phyloP scores from a whole-genome alignment of 495 filamentous ascomycete species.

The Aspergillus wentii region DNA sequence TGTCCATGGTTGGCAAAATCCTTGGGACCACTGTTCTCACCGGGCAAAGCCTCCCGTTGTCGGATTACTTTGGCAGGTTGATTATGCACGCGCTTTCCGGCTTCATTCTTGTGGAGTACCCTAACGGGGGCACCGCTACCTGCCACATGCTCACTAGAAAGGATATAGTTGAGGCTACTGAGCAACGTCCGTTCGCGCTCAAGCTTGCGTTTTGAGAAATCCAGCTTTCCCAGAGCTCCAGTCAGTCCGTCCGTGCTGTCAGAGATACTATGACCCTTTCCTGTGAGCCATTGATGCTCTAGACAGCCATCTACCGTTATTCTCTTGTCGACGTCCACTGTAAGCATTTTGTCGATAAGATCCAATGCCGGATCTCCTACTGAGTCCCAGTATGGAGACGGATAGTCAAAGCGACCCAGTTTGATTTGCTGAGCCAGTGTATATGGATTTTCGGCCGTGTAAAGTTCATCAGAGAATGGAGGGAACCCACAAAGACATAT shows the following conservation, averaged over 20 bases:
- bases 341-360: constrained; percentile 92
- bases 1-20: constrained; percentile 81
- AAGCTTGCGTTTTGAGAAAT: constrained; percentile 77
- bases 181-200: constrained; percentile 80
- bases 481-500: constrained; percentile 98
- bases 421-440: constrained; percentile 88
- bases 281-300: constrained; percentile 83
- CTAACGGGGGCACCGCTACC: constrained; percentile 59
- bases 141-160: constrained; percentile 57
- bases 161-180: constrained; percentile 73
- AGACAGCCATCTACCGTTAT: constrained; percentile 88
- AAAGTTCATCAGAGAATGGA: constrained; percentile 92
- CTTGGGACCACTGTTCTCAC: constrained; percentile 55
- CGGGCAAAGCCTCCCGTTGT: constrained; percentile 54
- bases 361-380: constrained; percentile 87
- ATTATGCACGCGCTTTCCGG: constrained; percentile 38
- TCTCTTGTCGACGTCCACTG: constrained; percentile 74
- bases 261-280: constrained; percentile 38
- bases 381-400: constrained; percentile 95
- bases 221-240: constrained; percentile 71
- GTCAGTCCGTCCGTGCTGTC: constrained; percentile 95
- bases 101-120: constrained; percentile 72
- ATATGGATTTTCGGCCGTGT: constrained; percentile 71
- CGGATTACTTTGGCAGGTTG: constrained; percentile 21
- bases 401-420: constrained; percentile 84